These are phyloP conservation scores for Cardamine resedifolia DNA, from an alignment of 345 rosid genomes.

Conservation along the genomic window DNA sequence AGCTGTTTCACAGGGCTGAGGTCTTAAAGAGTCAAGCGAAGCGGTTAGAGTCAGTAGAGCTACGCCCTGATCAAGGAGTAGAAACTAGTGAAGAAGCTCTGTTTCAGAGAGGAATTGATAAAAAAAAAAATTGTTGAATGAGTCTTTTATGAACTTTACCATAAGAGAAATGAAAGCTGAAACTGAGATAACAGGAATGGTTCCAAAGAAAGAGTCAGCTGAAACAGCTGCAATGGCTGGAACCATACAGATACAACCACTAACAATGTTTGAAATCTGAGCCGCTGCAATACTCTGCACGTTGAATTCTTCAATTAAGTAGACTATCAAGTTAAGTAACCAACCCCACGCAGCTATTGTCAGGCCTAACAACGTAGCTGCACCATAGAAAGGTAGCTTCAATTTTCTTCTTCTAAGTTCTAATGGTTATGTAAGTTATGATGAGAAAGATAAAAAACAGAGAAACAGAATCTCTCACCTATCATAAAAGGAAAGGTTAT, in stretches of 20 bases:
- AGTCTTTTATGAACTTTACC: constrained; percentile 29
- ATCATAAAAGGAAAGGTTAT: constrained; percentile 54
- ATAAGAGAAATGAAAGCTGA: constrained; percentile 45
- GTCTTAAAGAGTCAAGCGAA: constrained; percentile 39
- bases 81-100: not conserved
- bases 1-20: constrained; percentile 35
- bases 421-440: not conserved
- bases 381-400: constrained; percentile 5
- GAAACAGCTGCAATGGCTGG: constrained; percentile 46
- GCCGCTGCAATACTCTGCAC: constrained; percentile 50
- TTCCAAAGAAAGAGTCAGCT: constrained; percentile 53
- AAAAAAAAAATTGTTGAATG: not conserved
- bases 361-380: constrained; percentile 46
- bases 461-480: constrained; percentile 37
- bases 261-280: constrained; percentile 40
- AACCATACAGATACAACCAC: constrained; percentile 40
- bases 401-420: not conserved
- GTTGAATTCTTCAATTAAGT: constrained; percentile 42
- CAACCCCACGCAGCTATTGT: constrained; percentile 48
- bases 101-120: not conserved
- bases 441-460: not conserved
- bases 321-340: constrained; percentile 47
- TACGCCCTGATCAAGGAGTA: constrained; percentile 33
- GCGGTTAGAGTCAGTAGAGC: constrained; percentile 44
- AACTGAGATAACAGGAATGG: constrained; percentile 41